Evolutionary conservation across 306 rosid species (phyloP).

Genomic region (Neltuma alba): DNA sequence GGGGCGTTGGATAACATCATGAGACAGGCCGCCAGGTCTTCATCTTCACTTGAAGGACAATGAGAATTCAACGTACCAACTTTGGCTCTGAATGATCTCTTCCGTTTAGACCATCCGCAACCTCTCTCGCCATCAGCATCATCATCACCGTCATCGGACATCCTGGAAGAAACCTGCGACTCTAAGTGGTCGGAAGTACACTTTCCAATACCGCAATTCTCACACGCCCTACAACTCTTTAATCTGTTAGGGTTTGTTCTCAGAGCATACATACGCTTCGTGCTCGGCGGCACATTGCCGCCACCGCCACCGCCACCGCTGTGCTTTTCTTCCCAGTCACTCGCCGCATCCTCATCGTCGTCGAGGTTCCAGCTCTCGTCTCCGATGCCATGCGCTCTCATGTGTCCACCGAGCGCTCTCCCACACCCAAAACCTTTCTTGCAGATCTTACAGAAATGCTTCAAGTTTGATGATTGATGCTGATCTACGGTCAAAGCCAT

Average conservation of each 20-base stretch:
- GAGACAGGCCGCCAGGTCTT: constrained; percentile 75
- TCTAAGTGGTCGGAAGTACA: constrained; percentile 68
- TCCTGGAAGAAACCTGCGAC: constrained; percentile 59
- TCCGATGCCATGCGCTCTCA: constrained; percentile 96
- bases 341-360: constrained; percentile 58
- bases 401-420: constrained; percentile 96
- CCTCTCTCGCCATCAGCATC: constrained; percentile 38
- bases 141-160: constrained; percentile 25
- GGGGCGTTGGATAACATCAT: constrained; percentile 84
- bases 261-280: constrained; percentile 83
- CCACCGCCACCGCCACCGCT: neutral
- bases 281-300: constrained; percentile 49
- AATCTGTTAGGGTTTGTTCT: constrained; percentile 85
- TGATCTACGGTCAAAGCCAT: constrained; percentile 82
- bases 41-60: constrained; percentile 82
- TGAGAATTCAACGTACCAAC: constrained; percentile 50
- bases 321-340: constrained; percentile 75
- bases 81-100: constrained; percentile 70
- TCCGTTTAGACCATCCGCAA: constrained; percentile 74
- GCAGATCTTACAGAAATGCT: constrained; percentile 91
- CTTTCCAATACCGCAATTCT: constrained; percentile 89
- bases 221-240: constrained; percentile 75
- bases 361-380: constrained; percentile 62
- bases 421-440: constrained; percentile 93
- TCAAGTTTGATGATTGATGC: constrained; percentile 64